phyloP scores from a whole-genome alignment of 192 early-diverging fungal species.

The Thamnidium elegans region DNA sequence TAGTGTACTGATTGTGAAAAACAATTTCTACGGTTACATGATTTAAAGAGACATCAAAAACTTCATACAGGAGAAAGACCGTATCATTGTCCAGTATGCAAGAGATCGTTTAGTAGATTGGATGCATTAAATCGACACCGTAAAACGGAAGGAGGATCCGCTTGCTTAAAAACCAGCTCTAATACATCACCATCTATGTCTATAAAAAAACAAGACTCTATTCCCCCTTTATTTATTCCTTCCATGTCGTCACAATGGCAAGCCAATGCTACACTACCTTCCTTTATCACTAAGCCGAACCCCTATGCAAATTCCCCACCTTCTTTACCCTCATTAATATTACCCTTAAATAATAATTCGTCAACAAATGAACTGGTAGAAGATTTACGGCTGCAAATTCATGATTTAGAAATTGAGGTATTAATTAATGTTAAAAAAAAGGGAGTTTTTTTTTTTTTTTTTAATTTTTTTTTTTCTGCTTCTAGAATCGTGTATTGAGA shows the following conservation, averaged over 20 bases:
- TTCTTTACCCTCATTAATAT: constrained; percentile 9
- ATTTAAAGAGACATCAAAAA: constrained; percentile 52
- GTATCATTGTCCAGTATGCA: constrained; percentile 39
- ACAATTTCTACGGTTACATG: constrained; percentile 51
- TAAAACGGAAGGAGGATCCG: constrained; percentile 38
- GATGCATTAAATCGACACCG: constrained; percentile 56
- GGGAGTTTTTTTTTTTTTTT: not conserved
- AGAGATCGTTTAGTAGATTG: constrained; percentile 50
- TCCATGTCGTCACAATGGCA: not conserved
- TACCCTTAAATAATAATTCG: constrained; percentile 14
- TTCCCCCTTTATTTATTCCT: not conserved
- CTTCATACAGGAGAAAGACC: constrained; percentile 58
- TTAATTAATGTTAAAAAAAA: not conserved
- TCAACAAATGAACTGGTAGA: constrained; percentile 13
- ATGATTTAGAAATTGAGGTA: constrained; percentile 35
- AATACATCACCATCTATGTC: not conserved
- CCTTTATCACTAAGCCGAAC: not conserved
- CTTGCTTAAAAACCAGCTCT: not conserved
- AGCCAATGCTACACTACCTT: not conserved
- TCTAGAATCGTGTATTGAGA: constrained; percentile 22
- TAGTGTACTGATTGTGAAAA: constrained; percentile 42
- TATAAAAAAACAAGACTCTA: no score
- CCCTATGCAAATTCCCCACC: constrained; percentile 9
- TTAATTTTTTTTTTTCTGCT: not conserved
- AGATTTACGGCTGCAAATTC: constrained; percentile 7